Conservation (phyloP, 1,284 basidiomycete species). For the Rhizoctonia solani region DNA sequence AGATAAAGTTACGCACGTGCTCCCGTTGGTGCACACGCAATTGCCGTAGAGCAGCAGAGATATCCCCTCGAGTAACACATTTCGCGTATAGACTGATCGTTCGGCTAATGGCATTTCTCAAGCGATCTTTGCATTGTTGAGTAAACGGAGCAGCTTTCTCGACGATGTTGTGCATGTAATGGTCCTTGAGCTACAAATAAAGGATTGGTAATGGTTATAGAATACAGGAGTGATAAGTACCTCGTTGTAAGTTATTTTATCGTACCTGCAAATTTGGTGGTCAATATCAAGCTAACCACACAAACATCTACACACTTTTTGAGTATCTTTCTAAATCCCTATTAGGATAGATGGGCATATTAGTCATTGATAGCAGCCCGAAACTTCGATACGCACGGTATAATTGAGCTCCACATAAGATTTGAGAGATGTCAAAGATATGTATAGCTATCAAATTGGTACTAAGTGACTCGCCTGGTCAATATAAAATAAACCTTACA, state of each 20-base stretch:
- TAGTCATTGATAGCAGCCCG: background rate
- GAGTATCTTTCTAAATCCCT: conserved; percentile 88
- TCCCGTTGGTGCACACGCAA: conserved; percentile 89
- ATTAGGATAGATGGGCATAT: background rate
- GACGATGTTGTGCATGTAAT: conserved; percentile 80
- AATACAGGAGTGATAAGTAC: conserved; percentile 44
- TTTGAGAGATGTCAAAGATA: conserved; percentile 79
- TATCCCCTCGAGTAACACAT: conserved; percentile 82
- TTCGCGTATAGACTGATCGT: conserved; percentile 82
- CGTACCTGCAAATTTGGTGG: conserved; percentile 62
- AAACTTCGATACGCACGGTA: conserved; percentile 56
- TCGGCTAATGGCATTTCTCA: conserved; percentile 64
- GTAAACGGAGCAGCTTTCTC: conserved; percentile 72
- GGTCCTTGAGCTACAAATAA: conserved; percentile 75
- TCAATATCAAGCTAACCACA: background rate
- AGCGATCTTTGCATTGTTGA: conserved; percentile 61
- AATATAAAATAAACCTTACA: background rate
- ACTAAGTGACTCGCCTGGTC: background rate
- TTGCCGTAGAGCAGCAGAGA: conserved; percentile 73
- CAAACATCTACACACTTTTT: conserved; percentile 73
- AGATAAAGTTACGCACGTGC: conserved; percentile 49
- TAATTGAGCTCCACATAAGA: conserved; percentile 96
- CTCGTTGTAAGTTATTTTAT: conserved; percentile 88
- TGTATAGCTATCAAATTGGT: conserved; percentile 59
- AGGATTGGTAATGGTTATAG: too few relatives aligned